Base-by-base conservation (phyloP, 2,329 filamentous ascomycete species). In the Rhynchosporium agropyri region DNA sequence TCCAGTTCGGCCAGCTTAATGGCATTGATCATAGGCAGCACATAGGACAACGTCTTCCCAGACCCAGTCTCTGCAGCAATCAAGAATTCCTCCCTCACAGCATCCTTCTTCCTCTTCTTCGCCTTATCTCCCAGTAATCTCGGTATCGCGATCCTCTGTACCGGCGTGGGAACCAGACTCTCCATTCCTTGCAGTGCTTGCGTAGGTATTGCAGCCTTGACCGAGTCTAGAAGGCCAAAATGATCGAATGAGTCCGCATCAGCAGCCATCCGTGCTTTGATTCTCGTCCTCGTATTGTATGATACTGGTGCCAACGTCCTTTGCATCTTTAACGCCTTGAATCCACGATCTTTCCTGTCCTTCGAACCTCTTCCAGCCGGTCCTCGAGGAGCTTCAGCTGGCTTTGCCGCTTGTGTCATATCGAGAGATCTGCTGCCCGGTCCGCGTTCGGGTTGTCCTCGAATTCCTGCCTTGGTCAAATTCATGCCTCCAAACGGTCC, bases 1-100 rank as follows among this genome's bases (percentile, higher is more conserved):
- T 79, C 75, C 0, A 81, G 80, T 73, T 94, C 91, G 5, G 86
- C 87, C 40, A 85, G 79, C 78, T 99, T 99, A 71, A 99, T 77
- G 8, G 91, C 90, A 76, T 99, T 87, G 58, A 99, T 81, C 15
- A 89, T 83, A 0, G 95, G 96, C 4, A 97, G 77, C 4, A 98
- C 80, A 74, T 99, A 99, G 8, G 95, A 92, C 65, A 99, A 80
- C 0, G 95, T 99, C 80, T 99, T 99, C 64, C 95, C 95, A 0
- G 95, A 98, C 12, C 95, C 95, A 0, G 95, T 99, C 80, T 99
- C 95, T 10, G 95, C 95, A 3, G 95, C 95, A 56, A 99, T 81
- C 12, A 99, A 82, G 73, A 91, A 97, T 77, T 80, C 83, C 64
- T 78, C 77, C 65, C 68, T 71, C 57, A 65, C 63, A 60, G 75